Evolutionary conservation across 164 flowering plant genomes (phyloP).

Genomic region (Cinnamomum micranthum): DNA sequence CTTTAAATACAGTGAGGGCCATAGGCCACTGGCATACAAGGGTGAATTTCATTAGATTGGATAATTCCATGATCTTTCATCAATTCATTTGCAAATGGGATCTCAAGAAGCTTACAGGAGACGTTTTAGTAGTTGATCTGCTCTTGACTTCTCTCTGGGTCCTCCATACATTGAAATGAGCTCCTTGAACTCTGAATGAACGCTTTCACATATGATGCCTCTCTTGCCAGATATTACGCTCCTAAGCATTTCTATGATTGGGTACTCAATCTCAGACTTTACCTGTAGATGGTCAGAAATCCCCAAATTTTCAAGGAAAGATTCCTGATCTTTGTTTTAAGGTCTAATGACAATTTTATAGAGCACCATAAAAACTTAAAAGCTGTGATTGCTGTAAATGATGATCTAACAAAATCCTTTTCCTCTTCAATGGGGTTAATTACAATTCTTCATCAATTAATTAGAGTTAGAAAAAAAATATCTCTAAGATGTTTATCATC

Average conservation of each 20-base stretch:
- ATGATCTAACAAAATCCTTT: too few species aligned
- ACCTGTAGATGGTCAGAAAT: conserved; percentile 33
- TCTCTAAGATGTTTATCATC: too few species aligned
- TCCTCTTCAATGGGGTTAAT: too few species aligned
- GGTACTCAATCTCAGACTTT: conserved; percentile 60
- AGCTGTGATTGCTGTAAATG: neutral
- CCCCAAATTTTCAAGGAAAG: neutral
- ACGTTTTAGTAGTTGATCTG: conserved; percentile 45
- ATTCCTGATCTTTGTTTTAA: too few species aligned
- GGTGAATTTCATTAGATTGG: neutral
- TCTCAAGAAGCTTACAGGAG: conserved; percentile 46
- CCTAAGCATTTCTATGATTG: conserved; percentile 52
- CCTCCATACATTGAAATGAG: conserved; percentile 83
- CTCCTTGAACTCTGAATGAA: conserved; percentile 66
- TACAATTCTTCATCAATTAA: too few species aligned
- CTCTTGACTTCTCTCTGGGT: conserved; percentile 67
- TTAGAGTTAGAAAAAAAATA: too few species aligned
- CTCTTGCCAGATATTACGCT: conserved; percentile 40
- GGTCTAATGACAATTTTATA: too few species aligned
- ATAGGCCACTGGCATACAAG: neutral
- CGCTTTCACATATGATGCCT: conserved; percentile 71
- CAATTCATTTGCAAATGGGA: neutral
- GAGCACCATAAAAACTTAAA: neutral
- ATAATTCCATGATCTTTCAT: neutral
- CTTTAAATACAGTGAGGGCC: neutral